A percentile compares a stretch with the other conserved stretches of the same genome.
These are phyloP conservation scores for Aureobasidium uvarum DNA, from an alignment of 2,329 filamentous ascomycete genomes.

Conservation along the genomic window DNA sequence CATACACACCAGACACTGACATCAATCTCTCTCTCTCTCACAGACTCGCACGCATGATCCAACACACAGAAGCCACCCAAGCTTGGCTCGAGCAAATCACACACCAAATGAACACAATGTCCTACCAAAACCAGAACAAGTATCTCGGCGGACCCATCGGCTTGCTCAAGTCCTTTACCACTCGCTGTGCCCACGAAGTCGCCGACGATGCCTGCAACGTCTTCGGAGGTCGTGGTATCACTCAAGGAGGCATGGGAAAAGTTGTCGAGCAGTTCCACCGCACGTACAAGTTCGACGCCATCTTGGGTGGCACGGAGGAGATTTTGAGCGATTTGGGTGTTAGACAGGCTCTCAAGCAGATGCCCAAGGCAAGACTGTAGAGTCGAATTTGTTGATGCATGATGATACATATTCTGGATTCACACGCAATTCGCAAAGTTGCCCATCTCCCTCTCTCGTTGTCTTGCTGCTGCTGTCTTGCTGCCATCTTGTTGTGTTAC, in stretches of 20 bases:
- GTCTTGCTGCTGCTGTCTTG: too few species aligned
- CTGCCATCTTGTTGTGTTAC: too few species aligned
- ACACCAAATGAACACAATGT: constrained; percentile 86
- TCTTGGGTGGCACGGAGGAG: constrained; percentile 77
- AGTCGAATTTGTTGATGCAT: background rate
- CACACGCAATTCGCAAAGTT: background rate
- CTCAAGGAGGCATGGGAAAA: constrained; percentile 77
- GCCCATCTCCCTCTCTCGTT: background rate
- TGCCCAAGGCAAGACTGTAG: constrained; percentile 81
- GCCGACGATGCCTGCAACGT: constrained; percentile 83
- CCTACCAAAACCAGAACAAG: constrained; percentile 71
- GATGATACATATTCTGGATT: background rate
- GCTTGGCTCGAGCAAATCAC: constrained; percentile 82
- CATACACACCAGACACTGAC: background rate
- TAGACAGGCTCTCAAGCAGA: constrained; percentile 76
- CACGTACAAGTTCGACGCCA: constrained; percentile 69
- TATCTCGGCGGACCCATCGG: constrained; percentile 78
- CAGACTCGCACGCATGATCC: constrained; percentile 77
- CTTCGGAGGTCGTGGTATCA: constrained; percentile 78
- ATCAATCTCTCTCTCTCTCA: constrained; percentile 42
- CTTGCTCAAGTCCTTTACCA: constrained; percentile 75
- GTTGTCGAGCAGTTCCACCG: constrained; percentile 82
- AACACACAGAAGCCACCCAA: constrained; percentile 76
- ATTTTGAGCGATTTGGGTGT: constrained; percentile 78
- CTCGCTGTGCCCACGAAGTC: constrained; percentile 75